Base-by-base conservation (phyloP, 257 asterid species). In the Knoxia roxburghii region DNA sequence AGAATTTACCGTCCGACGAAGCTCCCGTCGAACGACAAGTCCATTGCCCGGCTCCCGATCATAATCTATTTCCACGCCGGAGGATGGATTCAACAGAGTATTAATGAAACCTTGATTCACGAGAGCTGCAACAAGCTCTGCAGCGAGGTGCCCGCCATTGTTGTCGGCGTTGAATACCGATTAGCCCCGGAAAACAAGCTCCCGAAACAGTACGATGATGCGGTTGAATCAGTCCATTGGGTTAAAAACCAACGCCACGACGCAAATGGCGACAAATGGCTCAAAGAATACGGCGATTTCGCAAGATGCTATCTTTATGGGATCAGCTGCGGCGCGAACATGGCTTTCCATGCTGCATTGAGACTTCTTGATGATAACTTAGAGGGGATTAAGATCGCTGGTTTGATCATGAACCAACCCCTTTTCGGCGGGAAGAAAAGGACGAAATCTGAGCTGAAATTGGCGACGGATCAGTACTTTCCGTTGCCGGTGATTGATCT, bases 181-280 rank as follows among this genome's bases (percentile, higher is more conserved):
- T 86, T 80, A 21, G 97, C 97, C 0, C 97, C 97, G 2, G 99
- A 90, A 79, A 65, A 56, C 69, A 85, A 86, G 63, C 95, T 90
- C n/a, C 97, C 99, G 1, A 87, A 93, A 0, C 95, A 81, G 67
- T 94, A 90, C 76, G 95, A 90, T 3, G 97, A 94, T 32, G 95
- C 91, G 0, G 29, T 85, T 35, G 97, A 88, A 27, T 83, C 95
- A 21, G 45, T 88, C 33, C 26, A 59, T 0, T 93, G 99, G 99
- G 80, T 87, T 27, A 67, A 80, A 52, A 59, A 75, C 43, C 99
- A 93, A 76, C 76, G 79, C 0, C 0, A 59, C 6, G 75, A 76
- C 7, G 41, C 1, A 5, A 57, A 69, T 26, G 96, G 97, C 7
- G 96, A 89, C 20, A 75, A 50, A 61, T 92, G 98, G 98, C 73